A percentile compares a stretch with the other conserved stretches of the same genome.
Evolutionary conservation across 768 basidiomycete species (phyloP).

Genomic region (Tricholoma saponaceum): DNA sequence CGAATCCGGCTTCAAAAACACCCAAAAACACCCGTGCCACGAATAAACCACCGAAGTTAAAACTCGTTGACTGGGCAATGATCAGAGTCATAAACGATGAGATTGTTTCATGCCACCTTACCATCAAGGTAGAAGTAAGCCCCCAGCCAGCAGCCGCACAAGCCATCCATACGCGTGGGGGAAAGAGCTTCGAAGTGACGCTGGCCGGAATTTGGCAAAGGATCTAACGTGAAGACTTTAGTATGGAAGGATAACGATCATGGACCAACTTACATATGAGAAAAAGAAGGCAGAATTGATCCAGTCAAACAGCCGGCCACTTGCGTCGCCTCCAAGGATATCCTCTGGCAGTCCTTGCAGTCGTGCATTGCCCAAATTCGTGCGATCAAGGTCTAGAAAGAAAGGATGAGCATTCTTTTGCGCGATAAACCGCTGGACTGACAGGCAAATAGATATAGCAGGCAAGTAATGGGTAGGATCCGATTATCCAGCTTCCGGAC

Average conservation of each 20-base stretch:
- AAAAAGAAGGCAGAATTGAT: constrained; percentile 75
- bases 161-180: constrained; percentile 67
- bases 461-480: constrained; percentile 67
- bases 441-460: constrained; percentile 80
- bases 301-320: constrained; percentile 73
- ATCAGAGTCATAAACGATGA: background rate
- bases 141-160: constrained; percentile 71
- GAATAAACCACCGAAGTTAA: constrained; percentile 56
- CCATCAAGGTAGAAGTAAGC: constrained; percentile 68
- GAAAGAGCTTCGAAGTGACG: constrained; percentile 60
- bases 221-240: constrained; percentile 39
- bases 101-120: constrained; percentile 20
- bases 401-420: constrained; percentile 1
- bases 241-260: background rate
- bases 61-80: constrained; percentile 51
- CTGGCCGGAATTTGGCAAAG: constrained; percentile 67
- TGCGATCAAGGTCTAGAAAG: constrained; percentile 59
- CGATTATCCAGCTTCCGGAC: constrained; percentile 62
- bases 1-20: constrained; percentile 75
- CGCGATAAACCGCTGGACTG: constrained; percentile 22
- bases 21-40: constrained; percentile 62
- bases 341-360: constrained; percentile 68
- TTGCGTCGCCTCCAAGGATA: constrained; percentile 61
- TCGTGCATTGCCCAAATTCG: constrained; percentile 77
- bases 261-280: constrained; percentile 55